Base-by-base conservation (phyloP, 345 rosid genomes). In the Populus euphratica region DNA sequence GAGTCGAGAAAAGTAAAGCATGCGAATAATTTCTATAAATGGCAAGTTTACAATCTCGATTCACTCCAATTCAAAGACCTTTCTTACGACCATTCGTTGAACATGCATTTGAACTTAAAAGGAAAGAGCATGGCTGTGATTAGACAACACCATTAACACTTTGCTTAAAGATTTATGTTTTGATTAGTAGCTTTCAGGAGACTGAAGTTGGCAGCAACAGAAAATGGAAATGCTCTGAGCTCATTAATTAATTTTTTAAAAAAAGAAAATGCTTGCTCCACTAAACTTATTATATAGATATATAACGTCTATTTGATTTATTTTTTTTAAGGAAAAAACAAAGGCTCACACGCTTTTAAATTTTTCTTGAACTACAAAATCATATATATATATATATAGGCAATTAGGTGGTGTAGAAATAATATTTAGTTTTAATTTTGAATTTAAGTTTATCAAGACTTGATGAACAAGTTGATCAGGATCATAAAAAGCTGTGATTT, bases 221-320 rank as follows among this genome's bases (percentile, higher is more conserved):
- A 14, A 44, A 44, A 44, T 44, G 16, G 50, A 44, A 44, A 44
- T 44, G 18, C 50, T 47, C 50, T 47, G 0, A 14, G 50, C 17
- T 47, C 17, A 14, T 47, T 14, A 13, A 5, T 47, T 44, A 0
- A 0, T 29, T 47, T 44, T 5, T 74, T 71, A 65, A 21, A 14
- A 25, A 78, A 67, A 62, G 63, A 78, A 78, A 81, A 84, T 86
- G 86, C 83, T 56, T 77, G 82, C 75, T 78, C 88, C 86, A 86
- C 86, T 83, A 74, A 80, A 69, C 71, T 49, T 43, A 14, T 43
- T 44, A 44, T 44, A 47, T 13, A 13, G 14, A 2, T 47, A 47
- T 14, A 14, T 41, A 11, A 41, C 44, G 44, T 41, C 44, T 10
- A 41, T 41, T 10, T 41, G 44, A 41, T 41, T 41, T 33, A 29